Percentiles rank a stretch among this genome's conserved stretches.
Conservation (phyloP, 2,329 filamentous ascomycete genomes). For the Fusarium nygamai region DNA sequence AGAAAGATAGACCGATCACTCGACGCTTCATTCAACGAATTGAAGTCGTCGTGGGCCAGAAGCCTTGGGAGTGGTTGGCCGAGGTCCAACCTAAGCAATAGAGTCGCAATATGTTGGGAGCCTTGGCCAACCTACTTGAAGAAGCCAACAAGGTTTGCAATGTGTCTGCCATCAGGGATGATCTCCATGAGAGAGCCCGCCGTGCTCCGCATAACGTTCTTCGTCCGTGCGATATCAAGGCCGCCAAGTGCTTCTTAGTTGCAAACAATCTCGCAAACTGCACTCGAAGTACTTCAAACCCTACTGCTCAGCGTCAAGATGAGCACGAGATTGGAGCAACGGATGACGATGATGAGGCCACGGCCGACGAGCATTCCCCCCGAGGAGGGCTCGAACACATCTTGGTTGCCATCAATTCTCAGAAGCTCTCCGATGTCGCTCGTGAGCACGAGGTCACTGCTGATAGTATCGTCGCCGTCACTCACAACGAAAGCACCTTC, state of each 20-base stretch:
- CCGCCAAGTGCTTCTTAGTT: neutral
- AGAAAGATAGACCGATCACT: neutral
- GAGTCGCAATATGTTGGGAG: neutral
- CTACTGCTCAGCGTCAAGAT: neutral
- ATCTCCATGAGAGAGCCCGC: neutral
- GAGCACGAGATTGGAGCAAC: neutral
- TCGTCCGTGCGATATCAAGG: neutral
- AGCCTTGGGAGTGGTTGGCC: conserved; percentile 13
- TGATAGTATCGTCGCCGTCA: neutral
- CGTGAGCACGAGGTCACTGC: neutral
- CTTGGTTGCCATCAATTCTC: neutral
- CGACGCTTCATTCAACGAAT: neutral
- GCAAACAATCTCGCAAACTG: neutral
- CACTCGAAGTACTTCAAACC: neutral
- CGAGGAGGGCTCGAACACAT: neutral
- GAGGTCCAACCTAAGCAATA: neutral
- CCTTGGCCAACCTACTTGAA: conserved; percentile 2
- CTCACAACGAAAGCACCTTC: neutral
- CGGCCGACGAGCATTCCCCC: neutral
- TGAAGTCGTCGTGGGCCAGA: neutral
- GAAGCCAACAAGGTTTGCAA: neutral
- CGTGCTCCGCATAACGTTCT: neutral
- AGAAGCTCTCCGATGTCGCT: neutral
- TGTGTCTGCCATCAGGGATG: neutral
- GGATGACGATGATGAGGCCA: neutral